Conservation (phyloP, 75 land plant genomes). For the Chamaecyparis obtusa region DNA sequence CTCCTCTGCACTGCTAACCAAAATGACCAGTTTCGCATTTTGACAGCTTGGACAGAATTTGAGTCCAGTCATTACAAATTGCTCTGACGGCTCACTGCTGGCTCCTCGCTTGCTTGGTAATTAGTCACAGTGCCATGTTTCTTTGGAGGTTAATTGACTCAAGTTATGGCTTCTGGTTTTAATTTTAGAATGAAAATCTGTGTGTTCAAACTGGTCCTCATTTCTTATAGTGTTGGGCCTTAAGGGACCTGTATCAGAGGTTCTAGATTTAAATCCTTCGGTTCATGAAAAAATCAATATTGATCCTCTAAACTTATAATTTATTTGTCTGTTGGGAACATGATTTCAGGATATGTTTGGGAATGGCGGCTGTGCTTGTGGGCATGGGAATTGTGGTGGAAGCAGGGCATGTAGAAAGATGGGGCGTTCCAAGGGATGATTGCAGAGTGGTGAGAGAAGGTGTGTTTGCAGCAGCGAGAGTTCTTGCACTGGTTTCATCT, state of each 20-base stretch:
- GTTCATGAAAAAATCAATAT: too few species aligned
- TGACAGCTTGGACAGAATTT: constrained; percentile 26
- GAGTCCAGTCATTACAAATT: constrained; percentile 11
- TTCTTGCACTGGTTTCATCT: constrained; percentile 36
- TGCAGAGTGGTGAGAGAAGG: constrained; percentile 43
- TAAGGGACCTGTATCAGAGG: too few species aligned
- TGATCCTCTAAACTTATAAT: too few species aligned
- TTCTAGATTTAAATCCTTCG: too few species aligned
- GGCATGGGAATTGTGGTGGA: constrained; percentile 55
- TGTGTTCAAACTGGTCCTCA: too few species aligned
- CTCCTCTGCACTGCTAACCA: constrained; percentile 27
- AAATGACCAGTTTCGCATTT: constrained; percentile 9
- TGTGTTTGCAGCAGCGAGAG: constrained; percentile 50
- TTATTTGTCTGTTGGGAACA: too few species aligned
- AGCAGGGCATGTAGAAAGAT: constrained; percentile 43
- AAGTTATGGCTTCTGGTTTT: too few species aligned
- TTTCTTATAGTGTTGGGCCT: too few species aligned
- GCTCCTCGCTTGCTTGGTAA: constrained; percentile 50
- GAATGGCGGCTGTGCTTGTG: constrained; percentile 47
- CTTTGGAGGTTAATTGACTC: too few species aligned
- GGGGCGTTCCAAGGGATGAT: constrained; percentile 28
- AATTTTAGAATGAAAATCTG: too few species aligned
- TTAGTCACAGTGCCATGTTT: constrained; percentile 23
- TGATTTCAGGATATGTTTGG: constrained; percentile 48
- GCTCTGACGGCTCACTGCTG: constrained; percentile 47